Base-by-base conservation (phyloP, 768 basidiomycete species). In the Xanthoconium stramineum region DNA sequence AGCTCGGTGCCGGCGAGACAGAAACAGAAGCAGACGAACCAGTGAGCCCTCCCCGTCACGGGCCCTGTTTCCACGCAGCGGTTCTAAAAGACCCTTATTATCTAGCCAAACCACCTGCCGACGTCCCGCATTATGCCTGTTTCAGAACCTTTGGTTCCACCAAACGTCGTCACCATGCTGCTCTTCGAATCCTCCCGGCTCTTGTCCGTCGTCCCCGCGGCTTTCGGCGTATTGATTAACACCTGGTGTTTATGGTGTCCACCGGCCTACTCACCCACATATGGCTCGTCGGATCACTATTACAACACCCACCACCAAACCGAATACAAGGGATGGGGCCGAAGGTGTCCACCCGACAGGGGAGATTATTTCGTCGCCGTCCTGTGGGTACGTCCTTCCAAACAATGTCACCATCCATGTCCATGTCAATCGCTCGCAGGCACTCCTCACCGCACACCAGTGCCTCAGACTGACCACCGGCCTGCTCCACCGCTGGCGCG, bases 401-500 rank as follows among this genome's bases (percentile, higher is more conserved):
- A 13, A 1, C 17, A 6, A 29, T 39, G 47, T 46, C 49, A n/a
- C n/a, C n/a, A n/a, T n/a, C n/a, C n/a, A n/a, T n/a, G n/a, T n/a
- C n/a, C n/a, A n/a, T n/a, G 44, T n/a, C 36, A 12, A 24, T 15
- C 28, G 15, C 10, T 40, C 39, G 44, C 60, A 93, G 92, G 82
- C 91, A 2, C 73, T 91, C 24, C 76, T 94, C 7, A 96, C 94
- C 14, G 95, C 89, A 20, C 86, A 89, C 68, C 94, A 96, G 71
- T 96, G 93, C 60, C 86, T 95, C 59, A 75, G 78, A 42, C 79
- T 98, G 14, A 91, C 95, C 0, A 90, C 94, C 0, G 95, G 96
- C 12, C 84, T 98, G 1, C 81, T 95, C 28, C 83, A 83, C 32
- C 85, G 96, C 46, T 98, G 96, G 96, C 80, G 86, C 20, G 79